Evolutionary conservation across 1,284 basidiomycete genomes (phyloP).

Genomic region (Cryptococcus depauperatus): DNA sequence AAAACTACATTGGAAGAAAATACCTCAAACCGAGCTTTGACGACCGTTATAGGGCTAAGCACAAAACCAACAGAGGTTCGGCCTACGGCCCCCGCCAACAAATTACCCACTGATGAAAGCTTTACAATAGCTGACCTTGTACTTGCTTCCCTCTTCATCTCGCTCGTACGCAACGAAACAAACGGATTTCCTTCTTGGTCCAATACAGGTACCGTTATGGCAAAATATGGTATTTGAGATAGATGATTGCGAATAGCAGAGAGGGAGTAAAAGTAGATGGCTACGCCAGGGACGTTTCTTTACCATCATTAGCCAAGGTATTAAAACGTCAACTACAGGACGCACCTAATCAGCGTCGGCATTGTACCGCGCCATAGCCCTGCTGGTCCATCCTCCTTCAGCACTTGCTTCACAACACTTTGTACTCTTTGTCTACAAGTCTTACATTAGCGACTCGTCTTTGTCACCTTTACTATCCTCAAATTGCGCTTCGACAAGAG

Average conservation of each 20-base stretch:
- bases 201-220: conserved; percentile 8
- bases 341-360: conserved; percentile 66
- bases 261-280: conserved; percentile 80
- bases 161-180: too few species aligned
- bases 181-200: background rate
- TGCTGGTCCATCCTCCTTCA: conserved; percentile 43
- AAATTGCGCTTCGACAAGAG: too few species aligned
- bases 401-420: conserved; percentile 33
- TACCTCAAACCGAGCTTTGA: conserved; percentile 93
- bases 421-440: conserved; percentile 23
- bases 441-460: background rate
- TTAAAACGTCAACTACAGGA: conserved; percentile 1
- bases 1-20: conserved; percentile 25
- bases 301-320: too few species aligned
- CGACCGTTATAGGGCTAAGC: conserved; percentile 84
- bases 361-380: conserved; percentile 69
- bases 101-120: conserved; percentile 71
- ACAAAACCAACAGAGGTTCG: conserved; percentile 79
- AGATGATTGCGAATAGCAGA: conserved; percentile 66
- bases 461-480: background rate
- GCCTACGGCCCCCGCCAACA: conserved; percentile 78
- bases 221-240: conserved; percentile 29
- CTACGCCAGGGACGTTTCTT: conserved; percentile 88
- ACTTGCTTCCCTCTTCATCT: conserved; percentile 4
- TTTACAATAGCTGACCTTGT: conserved; percentile 55